Conservation (phyloP, 495 filamentous ascomycete genomes). For the Thermochaetoides thermophila region DNA sequence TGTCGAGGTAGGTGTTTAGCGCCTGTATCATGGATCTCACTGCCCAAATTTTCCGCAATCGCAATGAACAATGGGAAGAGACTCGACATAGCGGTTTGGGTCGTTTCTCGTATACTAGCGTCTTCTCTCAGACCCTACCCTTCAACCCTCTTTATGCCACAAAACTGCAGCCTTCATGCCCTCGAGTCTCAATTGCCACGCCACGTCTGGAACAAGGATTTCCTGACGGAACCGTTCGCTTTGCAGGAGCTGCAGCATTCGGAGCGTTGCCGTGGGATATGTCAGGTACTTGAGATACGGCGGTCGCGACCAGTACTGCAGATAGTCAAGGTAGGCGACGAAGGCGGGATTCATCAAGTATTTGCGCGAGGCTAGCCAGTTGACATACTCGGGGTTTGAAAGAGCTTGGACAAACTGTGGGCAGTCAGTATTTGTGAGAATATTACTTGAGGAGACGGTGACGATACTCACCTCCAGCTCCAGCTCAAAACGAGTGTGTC, state of each 20-base stretch:
- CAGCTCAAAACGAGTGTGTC: slow-evolving; percentile 56
- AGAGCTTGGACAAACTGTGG: slow-evolving; percentile 76
- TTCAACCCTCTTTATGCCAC: slow-evolving; percentile 27
- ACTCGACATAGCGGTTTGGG: too few species aligned
- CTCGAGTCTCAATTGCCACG: slow-evolving; percentile 44
- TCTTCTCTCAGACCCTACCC: background rate
- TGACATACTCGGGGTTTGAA: slow-evolving; percentile 69
- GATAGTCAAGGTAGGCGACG: slow-evolving; percentile 66
- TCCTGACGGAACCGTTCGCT: slow-evolving; percentile 71
- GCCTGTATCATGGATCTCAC: too few species aligned
- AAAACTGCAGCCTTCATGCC: slow-evolving; percentile 36
- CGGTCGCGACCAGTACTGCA: slow-evolving; percentile 73
- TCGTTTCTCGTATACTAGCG: slow-evolving; percentile 3
- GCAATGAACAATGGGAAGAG: too few species aligned
- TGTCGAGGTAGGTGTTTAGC: too few species aligned
- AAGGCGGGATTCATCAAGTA: slow-evolving; percentile 50
- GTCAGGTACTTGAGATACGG: slow-evolving; percentile 69
- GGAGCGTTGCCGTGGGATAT: slow-evolving; percentile 72
- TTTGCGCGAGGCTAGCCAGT: slow-evolving; percentile 59
- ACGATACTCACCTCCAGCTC: slow-evolving; percentile 47
- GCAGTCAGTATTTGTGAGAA: too few species aligned
- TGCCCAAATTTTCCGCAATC: too few species aligned
- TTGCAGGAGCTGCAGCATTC: slow-evolving; percentile 68
- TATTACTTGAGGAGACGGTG: too few species aligned
- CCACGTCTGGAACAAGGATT: slow-evolving; percentile 60